phyloP scores from a whole-genome alignment of 768 basidiomycete species.

The Amanita pseudoporphyria region DNA sequence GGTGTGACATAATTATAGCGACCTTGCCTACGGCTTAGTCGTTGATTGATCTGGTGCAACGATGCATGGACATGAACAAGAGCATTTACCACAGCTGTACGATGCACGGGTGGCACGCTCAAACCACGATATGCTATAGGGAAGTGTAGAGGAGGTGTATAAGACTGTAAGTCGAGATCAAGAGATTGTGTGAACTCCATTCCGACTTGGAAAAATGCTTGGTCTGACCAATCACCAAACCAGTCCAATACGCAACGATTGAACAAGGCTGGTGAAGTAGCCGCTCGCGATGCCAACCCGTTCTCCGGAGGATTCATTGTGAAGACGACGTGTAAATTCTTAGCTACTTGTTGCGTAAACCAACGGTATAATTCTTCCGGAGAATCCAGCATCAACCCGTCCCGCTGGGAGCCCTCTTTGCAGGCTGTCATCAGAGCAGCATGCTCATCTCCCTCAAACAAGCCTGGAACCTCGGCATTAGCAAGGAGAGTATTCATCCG shows the following conservation, averaged over 20 bases:
- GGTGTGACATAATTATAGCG: conserved; percentile 96
- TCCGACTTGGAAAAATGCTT: conserved; percentile 97
- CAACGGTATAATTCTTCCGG: conserved; percentile 96
- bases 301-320: conserved; percentile 99
- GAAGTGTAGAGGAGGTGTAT: conserved; percentile 73
- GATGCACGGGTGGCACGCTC: conserved; percentile 79
- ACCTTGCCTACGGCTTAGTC: conserved; percentile 87
- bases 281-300: conserved; percentile 90
- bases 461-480: conserved; percentile 99
- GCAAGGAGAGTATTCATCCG: conserved; percentile 99
- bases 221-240: conserved; percentile 99
- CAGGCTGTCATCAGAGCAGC: conserved; percentile 98
- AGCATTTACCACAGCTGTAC: conserved; percentile 87
- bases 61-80: conserved; percentile 89
- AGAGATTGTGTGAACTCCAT: conserved; percentile 93
- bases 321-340: conserved; percentile 97
- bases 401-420: conserved; percentile 98
- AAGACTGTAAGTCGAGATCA: conserved; percentile 83
- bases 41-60: conserved; percentile 80
- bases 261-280: conserved; percentile 96
- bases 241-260: conserved; percentile 99
- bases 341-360: conserved; percentile 98
- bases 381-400: conserved; percentile 96
- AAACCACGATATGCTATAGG: conserved; percentile 83
- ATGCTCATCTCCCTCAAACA: conserved; percentile 99